Evolutionary conservation across 2,329 filamentous ascomycete genomes (phyloP), one percentile per base, ranked within the genome.

Genomic region (Cordyceps farinosa): DNA sequence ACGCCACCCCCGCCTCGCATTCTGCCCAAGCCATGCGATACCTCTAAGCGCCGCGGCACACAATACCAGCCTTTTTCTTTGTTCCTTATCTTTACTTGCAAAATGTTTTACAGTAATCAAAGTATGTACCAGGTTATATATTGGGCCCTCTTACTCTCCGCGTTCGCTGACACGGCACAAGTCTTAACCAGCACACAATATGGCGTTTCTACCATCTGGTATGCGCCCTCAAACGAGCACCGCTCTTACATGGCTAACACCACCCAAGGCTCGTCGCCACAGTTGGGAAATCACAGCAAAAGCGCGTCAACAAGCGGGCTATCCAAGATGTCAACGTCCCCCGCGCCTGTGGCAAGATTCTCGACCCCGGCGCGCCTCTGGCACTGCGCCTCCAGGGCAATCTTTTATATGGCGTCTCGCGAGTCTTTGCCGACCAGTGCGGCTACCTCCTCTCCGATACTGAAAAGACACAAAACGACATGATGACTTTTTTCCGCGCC

Each of bases 41-140:
- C 36, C 34, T 32, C 10, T 15, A n/a, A 34, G 36, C n/a, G 34
- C 47, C 3, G 17, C 10, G 4, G 29, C 47, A 40, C 5, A 44
- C 45, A 44, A 4, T 36, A n/a, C 17, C 40, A 15, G 5, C 15
- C 32, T 34, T 40, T 61, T 34, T 27, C n/a, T 15, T 56, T n/a
- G 8, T 30, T 9, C 22, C 8, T 42, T 29, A 55, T 55, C 27
- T 22, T 56, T 48, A 55, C 40, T 34, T 11, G 6, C 15, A 50
- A n/a, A 69, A 97, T 97, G 93, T 97, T 97, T 74, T 98, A 97
- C 79, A 96, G 91, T 70, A 91, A 97, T 78, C 93, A 97, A 77
- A 91, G 94, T 95, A 80, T 73, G 88, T 77, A 27, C 11, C 42
- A 11, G 4, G 17, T 32, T 36, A 27, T 15, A 22, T 34, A 32